phyloP scores from a whole-genome alignment of 495 filamentous ascomycete genomes.

The Aeminium ludgeri region DNA sequence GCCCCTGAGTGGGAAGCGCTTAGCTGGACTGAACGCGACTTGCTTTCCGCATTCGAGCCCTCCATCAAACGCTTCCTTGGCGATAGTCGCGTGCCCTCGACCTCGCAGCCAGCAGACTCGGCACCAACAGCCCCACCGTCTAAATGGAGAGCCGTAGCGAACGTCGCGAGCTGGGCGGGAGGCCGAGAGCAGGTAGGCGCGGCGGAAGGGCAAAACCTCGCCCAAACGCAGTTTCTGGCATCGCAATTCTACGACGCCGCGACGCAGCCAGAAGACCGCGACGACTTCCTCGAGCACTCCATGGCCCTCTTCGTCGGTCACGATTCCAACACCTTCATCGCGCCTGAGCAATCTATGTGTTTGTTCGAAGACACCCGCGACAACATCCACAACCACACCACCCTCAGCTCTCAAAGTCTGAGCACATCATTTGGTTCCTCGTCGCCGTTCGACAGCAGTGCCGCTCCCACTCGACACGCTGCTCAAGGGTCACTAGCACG shows the following conservation, averaged over 20 bases:
- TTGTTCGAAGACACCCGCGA: too few species aligned
- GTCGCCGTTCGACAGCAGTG: too few species aligned
- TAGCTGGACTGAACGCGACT: conserved; percentile 35
- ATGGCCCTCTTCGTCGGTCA: conserved; percentile 44
- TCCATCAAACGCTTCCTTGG: conserved; percentile 1
- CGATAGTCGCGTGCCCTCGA: too few species aligned
- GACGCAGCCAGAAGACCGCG: background rate
- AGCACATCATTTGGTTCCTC: too few species aligned
- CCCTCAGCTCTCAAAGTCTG: too few species aligned
- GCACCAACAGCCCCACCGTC: background rate
- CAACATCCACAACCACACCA: too few species aligned
- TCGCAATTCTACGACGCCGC: background rate
- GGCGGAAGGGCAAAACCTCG: background rate
- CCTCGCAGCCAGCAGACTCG: background rate
- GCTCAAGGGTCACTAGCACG: too few species aligned
- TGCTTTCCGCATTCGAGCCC: conserved; percentile 27
- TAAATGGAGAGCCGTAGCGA: conserved; percentile 5
- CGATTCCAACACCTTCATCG: conserved; percentile 20
- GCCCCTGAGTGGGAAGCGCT: conserved; percentile 39
- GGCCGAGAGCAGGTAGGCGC: too few species aligned
- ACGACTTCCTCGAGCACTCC: conserved; percentile 53
- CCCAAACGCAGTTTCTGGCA: background rate
- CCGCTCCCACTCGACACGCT: too few species aligned
- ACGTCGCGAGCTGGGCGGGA: too few species aligned
- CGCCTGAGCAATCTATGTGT: too few species aligned